These are phyloP conservation scores for Colletotrichum spinosum DNA, from an alignment of 2,329 filamentous ascomycete genomes.

Conservation along the genomic window DNA sequence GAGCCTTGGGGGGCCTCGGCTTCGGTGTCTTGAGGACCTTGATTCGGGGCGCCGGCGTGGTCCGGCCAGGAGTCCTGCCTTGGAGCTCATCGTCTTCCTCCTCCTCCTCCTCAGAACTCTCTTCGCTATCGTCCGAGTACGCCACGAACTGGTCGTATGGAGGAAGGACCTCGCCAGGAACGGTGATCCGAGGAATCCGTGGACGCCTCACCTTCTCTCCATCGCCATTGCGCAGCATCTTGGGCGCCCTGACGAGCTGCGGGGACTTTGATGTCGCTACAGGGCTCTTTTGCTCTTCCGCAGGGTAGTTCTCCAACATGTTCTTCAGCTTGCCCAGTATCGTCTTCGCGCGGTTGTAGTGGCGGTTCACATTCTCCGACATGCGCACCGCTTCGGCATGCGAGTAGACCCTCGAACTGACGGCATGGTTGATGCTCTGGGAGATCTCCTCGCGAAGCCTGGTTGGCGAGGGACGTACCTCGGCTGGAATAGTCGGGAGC, in stretches of 20 bases:
- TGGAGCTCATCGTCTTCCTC: conserved; percentile 45
- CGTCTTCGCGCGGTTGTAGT: conserved; percentile 70
- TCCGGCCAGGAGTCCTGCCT: conserved; percentile 46
- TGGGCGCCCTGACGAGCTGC: conserved; percentile 60
- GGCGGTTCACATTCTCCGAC: conserved; percentile 71
- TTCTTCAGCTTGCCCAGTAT: conserved; percentile 69
- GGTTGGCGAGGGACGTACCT: conserved; percentile 60
- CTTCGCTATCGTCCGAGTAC: conserved; percentile 65
- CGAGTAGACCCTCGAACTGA: conserved; percentile 68
- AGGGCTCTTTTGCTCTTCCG: conserved; percentile 64
- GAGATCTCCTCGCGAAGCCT: conserved; percentile 71
- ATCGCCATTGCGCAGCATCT: conserved; percentile 58
- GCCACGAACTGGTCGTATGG: conserved; percentile 74
- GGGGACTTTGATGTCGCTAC: conserved; percentile 64
- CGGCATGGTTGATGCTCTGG: conserved; percentile 63
- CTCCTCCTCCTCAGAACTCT: conserved; percentile 64
- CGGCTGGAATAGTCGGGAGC: conserved; percentile 61
- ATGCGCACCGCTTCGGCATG: conserved; percentile 73
- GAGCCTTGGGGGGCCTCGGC: conserved; percentile 49
- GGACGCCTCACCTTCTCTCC: conserved; percentile 60
- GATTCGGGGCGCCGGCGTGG: conserved; percentile 58
- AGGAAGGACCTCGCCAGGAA: conserved; percentile 74
- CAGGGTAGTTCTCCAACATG: conserved; percentile 71
- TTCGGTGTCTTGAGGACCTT: conserved; percentile 58
- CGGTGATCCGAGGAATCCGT: conserved; percentile 68